Conservation (phyloP, 2,329 filamentous ascomycete species). For the Exophiala mesophila region DNA sequence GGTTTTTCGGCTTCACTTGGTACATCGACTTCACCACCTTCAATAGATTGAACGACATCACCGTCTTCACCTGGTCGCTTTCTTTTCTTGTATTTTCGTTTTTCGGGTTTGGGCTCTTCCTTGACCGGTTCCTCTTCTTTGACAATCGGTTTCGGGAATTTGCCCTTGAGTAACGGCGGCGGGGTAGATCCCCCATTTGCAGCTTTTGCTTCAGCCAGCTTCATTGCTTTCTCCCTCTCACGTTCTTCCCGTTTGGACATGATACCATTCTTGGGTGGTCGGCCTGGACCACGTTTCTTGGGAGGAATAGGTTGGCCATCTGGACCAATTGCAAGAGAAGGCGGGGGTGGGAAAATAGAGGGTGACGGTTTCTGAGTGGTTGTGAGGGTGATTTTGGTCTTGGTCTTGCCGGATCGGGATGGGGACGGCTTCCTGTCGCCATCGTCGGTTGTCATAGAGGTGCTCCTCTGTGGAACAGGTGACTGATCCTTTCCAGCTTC, state of each 20-base stretch:
- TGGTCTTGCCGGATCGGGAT: conserved; percentile 13
- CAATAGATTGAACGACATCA: conserved; percentile 39
- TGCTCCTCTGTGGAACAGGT: conserved; percentile 8
- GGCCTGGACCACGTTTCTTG: conserved; percentile 54
- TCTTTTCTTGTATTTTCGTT: conserved; percentile 46
- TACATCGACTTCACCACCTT: conserved; percentile 27
- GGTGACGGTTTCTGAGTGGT: conserved; percentile 8
- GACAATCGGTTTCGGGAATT: conserved; percentile 26
- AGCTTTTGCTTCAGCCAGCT: conserved; percentile 40
- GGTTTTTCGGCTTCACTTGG: conserved; percentile 19
- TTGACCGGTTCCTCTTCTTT: conserved; percentile 30
- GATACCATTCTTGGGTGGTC: conserved; percentile 62
- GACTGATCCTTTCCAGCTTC: conserved; percentile 12
- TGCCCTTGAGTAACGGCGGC: conserved; percentile 32
- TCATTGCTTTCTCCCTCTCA: conserved; percentile 50
- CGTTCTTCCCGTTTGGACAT: conserved; percentile 61
- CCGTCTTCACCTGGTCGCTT: conserved; percentile 44
- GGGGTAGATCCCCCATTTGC: conserved; percentile 45
- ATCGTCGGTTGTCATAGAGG: conserved; percentile 15
- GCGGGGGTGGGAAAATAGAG: too few species aligned
- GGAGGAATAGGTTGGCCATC: conserved; percentile 22
- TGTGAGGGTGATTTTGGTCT: conserved; percentile 18
- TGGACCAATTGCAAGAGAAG: conserved; percentile 15
- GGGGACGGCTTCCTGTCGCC: conserved; percentile 15
- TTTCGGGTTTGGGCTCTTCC: conserved; percentile 39